Conservation (phyloP, 2,329 filamentous ascomycete genomes). For the Colletotrichum sp. region DNA sequence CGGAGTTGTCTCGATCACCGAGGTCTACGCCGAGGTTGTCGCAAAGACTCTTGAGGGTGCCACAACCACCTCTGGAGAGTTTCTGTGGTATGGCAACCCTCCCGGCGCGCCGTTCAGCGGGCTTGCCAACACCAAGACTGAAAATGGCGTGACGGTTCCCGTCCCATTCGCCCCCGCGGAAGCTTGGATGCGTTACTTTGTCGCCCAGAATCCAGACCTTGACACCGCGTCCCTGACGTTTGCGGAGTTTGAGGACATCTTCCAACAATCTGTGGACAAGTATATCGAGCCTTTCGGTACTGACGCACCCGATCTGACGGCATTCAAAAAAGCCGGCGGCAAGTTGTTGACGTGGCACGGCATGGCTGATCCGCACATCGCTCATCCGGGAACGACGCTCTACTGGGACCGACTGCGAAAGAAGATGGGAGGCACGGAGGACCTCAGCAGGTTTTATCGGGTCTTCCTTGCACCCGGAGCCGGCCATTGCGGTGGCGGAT, state of each 20-base stretch:
- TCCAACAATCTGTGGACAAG: neutral
- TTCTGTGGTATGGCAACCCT: neutral
- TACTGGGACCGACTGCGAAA: constrained; percentile 25
- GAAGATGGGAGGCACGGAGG: neutral
- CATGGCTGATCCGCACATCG: constrained; percentile 38
- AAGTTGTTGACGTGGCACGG: constrained; percentile 50
- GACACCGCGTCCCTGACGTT: neutral
- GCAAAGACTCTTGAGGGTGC: neutral
- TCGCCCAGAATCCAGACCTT: neutral
- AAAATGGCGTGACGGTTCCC: neutral
- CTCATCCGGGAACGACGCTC: constrained; percentile 32
- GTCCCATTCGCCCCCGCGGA: neutral
- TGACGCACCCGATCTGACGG: constrained; percentile 30
- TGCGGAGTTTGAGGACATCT: neutral
- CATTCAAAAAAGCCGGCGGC: constrained; percentile 36
- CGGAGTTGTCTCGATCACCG: neutral
- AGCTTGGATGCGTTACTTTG: constrained; percentile 4
- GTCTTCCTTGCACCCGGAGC: constrained; percentile 57
- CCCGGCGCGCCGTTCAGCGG: neutral
- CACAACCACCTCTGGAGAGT: neutral
- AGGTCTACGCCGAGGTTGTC: neutral
- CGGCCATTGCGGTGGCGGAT: constrained; percentile 45
- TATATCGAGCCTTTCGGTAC: constrained; percentile 24
- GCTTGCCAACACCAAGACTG: neutral
- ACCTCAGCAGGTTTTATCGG: constrained; percentile 46